A percentile compares a stretch with the other conserved stretches of the same genome.
Evolutionary conservation across 495 filamentous ascomycete species (phyloP).

Genomic region (Talaromyces adpressus): DNA sequence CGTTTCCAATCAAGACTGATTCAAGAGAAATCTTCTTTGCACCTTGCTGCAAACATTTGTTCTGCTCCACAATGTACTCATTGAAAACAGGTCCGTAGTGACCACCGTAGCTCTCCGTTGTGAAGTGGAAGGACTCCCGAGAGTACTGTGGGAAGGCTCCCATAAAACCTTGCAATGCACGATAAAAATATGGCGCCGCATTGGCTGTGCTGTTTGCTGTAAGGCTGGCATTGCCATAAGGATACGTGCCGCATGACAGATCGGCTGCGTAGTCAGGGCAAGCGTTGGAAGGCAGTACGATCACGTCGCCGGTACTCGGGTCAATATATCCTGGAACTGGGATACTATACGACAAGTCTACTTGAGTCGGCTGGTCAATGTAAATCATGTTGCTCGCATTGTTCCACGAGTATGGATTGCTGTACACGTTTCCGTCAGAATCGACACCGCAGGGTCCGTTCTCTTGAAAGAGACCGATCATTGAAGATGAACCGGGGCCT

Average conservation of each 20-base stretch:
- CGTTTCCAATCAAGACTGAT: constrained; percentile 51
- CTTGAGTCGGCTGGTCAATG: constrained; percentile 53
- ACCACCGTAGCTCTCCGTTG: constrained; percentile 47
- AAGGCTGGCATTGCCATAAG: constrained; percentile 38
- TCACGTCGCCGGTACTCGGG: constrained; percentile 12
- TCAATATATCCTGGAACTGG: constrained; percentile 43
- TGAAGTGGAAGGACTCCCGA: constrained; percentile 48
- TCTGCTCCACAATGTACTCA: constrained; percentile 44
- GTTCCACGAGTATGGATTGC: constrained; percentile 54
- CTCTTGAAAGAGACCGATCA: constrained; percentile 59
- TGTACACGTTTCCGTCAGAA: constrained; percentile 37
- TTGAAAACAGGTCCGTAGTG: constrained; percentile 49
- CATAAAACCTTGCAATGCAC: constrained; percentile 56
- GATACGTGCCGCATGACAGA: constrained; percentile 47
- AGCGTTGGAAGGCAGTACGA: constrained; percentile 33
- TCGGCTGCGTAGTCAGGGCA: constrained; percentile 48
- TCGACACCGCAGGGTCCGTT: constrained; percentile 56
- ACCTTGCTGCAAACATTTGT: constrained; percentile 40
- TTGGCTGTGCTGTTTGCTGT: constrained; percentile 47
- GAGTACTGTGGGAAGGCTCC: constrained; percentile 57
- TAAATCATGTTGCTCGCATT: constrained; percentile 54
- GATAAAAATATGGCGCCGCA: constrained; percentile 54
- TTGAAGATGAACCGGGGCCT: constrained; percentile 48
- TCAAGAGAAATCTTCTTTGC: constrained; percentile 47
- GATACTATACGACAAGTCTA: constrained; percentile 53